phyloP scores from a whole-genome alignment of 2,329 filamentous ascomycete genomes.

The Xylariaceae sp. region DNA sequence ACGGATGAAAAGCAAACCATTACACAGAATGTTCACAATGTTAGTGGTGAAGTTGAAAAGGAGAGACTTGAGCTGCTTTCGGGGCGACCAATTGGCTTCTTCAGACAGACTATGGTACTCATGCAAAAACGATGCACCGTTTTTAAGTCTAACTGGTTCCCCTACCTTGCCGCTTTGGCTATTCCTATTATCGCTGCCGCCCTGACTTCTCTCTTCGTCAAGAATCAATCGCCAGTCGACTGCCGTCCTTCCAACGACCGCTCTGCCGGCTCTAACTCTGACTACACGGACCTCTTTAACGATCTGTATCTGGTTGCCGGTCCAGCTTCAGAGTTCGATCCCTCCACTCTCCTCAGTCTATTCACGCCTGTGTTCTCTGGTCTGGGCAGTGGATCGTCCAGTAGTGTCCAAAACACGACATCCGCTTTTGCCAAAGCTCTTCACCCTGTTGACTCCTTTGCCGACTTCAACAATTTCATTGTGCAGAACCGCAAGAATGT shows the following conservation, averaged over 20 bases:
- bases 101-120: constrained; percentile 74
- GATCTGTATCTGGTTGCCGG: constrained; percentile 51
- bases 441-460: constrained; percentile 66
- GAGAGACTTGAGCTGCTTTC: constrained; percentile 65
- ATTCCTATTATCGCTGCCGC: constrained; percentile 83
- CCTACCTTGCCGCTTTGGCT: constrained; percentile 75
- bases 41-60: constrained; percentile 36
- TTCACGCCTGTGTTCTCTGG: constrained; percentile 51
- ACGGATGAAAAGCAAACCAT: constrained; percentile 36
- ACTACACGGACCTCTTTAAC: constrained; percentile 44
- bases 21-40: constrained; percentile 31
- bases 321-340: constrained; percentile 50
- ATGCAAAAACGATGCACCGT: constrained; percentile 81
- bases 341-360: constrained; percentile 40
- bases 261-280: constrained; percentile 46
- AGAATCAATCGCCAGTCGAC: constrained; percentile 42
- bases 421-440: constrained; percentile 46
- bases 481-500: constrained; percentile 68
- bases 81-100: constrained; percentile 72
- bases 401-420: constrained; percentile 15
- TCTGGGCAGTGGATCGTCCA: constrained; percentile 15
- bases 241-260: constrained; percentile 43
- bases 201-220: constrained; percentile 78
- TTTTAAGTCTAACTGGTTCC: constrained; percentile 77
- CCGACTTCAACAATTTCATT: constrained; percentile 73